A percentile compares a stretch with the other conserved stretches of the same genome.
phyloP scores from a whole-genome alignment of 108 stramenopile species.

The Seminavis robusta region DNA sequence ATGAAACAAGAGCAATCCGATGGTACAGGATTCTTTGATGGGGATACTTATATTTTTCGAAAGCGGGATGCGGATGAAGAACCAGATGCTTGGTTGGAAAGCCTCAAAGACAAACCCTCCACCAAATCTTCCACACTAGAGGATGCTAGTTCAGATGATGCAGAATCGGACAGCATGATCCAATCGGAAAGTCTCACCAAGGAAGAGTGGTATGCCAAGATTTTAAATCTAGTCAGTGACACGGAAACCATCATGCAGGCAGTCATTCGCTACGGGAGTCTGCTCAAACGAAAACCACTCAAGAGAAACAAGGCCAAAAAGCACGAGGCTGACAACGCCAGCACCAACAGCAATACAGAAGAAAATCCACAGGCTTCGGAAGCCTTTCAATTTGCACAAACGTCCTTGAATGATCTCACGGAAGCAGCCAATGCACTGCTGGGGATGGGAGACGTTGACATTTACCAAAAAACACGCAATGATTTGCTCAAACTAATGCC shows the following conservation, averaged over 20 bases:
- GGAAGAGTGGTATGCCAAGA: slow-evolving; percentile 31
- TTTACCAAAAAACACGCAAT: slow-evolving; percentile 16
- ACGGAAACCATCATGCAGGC: slow-evolving; percentile 64
- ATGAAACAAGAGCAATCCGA: slow-evolving; percentile 76
- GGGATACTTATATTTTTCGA: slow-evolving; percentile 83
- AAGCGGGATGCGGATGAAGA: slow-evolving; percentile 45
- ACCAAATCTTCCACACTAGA: slow-evolving; percentile 22
- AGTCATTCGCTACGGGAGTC: slow-evolving; percentile 54
- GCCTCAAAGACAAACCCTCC: slow-evolving; percentile 26
- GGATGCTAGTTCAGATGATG: slow-evolving; percentile 14
- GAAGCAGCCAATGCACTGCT: slow-evolving; percentile 61
- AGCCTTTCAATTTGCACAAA: slow-evolving; percentile 13
- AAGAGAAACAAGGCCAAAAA: not conserved
- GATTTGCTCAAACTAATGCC: slow-evolving; percentile 42
- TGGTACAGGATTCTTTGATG: slow-evolving; percentile 81
- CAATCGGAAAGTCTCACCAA: slow-evolving; percentile 31
- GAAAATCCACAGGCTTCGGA: not conserved
- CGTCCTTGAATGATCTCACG: slow-evolving; percentile 52
- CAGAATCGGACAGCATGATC: too few species aligned
- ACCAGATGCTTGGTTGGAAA: slow-evolving; percentile 82
- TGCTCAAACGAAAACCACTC: slow-evolving; percentile 25
- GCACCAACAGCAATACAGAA: not conserved
- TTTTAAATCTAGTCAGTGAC: slow-evolving; percentile 46
- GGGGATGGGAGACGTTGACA: slow-evolving; percentile 60
- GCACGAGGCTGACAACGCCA: slow-evolving; percentile 5